Evolutionary conservation across 192 early-diverging fungal species (phyloP).

Genomic region (Powellomyces hirtus): DNA sequence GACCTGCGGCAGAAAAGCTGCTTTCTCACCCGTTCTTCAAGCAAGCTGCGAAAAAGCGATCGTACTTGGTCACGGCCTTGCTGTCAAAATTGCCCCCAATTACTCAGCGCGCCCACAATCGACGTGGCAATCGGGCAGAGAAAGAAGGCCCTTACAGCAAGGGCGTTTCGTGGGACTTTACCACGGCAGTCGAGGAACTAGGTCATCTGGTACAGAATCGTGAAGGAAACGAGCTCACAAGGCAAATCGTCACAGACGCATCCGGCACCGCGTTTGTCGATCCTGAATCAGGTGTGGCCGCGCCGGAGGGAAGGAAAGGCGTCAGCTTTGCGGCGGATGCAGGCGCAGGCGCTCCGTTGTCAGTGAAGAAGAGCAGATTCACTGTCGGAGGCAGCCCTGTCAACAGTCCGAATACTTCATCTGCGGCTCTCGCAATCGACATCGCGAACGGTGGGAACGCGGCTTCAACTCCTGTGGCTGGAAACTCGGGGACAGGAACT

Average conservation of each 20-base stretch:
- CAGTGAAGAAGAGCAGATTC: constrained; percentile 15
- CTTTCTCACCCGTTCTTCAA: constrained; percentile 77
- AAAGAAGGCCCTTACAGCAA: constrained; percentile 22
- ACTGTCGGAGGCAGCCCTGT: constrained; percentile 1
- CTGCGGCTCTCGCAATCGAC: not conserved
- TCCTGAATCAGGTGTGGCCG: not conserved
- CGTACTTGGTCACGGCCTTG: constrained; percentile 57
- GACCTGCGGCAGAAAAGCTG: constrained; percentile 76
- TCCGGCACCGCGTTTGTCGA: no score
- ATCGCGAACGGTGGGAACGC: not conserved
- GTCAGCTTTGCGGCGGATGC: constrained; percentile 8
- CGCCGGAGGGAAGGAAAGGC: constrained; percentile 2
- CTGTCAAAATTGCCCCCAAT: constrained; percentile 65
- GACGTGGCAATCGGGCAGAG: constrained; percentile 28
- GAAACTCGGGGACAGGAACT: not conserved
- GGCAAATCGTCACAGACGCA: not conserved
- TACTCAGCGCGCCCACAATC: constrained; percentile 64
- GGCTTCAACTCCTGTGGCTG: not conserved
- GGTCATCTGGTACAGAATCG: not conserved
- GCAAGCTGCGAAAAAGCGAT: constrained; percentile 63
- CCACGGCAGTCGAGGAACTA: constrained; percentile 35
- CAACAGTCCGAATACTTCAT: not conserved
- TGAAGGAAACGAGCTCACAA: not conserved
- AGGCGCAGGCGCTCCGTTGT: not conserved
- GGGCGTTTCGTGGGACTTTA: constrained; percentile 71